These are phyloP conservation scores for Fusarium mexicanum DNA, from an alignment of 2,329 filamentous ascomycete species.

Conservation along the genomic window DNA sequence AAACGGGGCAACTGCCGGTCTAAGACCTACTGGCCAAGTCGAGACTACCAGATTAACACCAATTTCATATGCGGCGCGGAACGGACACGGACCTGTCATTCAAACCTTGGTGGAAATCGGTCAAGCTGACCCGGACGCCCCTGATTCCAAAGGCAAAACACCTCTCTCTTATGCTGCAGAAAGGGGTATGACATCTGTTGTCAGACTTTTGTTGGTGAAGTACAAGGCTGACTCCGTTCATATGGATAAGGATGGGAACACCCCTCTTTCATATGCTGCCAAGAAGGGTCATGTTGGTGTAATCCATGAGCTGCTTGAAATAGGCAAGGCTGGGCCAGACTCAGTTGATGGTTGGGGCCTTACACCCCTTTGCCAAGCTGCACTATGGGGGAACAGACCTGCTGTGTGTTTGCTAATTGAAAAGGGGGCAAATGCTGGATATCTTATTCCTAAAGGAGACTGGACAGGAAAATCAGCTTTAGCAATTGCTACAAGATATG, in stretches of 20 bases:
- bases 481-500: not conserved
- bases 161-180: not conserved
- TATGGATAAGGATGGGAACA: not conserved
- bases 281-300: not conserved
- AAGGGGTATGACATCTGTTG: fast-evolving
- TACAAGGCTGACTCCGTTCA: fast-evolving
- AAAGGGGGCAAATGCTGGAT: fast-evolving
- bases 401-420: fast-evolving
- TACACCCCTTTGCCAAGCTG: not conserved
- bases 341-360: not conserved
- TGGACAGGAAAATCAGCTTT: not conserved
- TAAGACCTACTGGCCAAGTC: fast-evolving
- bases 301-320: not conserved
- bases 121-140: fast-evolving
- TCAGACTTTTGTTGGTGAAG: fast-evolving
- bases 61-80: not conserved
- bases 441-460: not conserved
- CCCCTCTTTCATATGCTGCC: not conserved
- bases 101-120: fast-evolving
- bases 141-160: not conserved
- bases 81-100: fast-evolving
- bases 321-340: fast-evolving
- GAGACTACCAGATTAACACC: fast-evolving
- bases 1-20: not conserved
- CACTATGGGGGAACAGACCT: not conserved